Percentiles rank a stretch among this genome's conserved stretches.
phyloP scores from a whole-genome alignment of 352 stramenopile genomes.

The Lagenidium giganteum region DNA sequence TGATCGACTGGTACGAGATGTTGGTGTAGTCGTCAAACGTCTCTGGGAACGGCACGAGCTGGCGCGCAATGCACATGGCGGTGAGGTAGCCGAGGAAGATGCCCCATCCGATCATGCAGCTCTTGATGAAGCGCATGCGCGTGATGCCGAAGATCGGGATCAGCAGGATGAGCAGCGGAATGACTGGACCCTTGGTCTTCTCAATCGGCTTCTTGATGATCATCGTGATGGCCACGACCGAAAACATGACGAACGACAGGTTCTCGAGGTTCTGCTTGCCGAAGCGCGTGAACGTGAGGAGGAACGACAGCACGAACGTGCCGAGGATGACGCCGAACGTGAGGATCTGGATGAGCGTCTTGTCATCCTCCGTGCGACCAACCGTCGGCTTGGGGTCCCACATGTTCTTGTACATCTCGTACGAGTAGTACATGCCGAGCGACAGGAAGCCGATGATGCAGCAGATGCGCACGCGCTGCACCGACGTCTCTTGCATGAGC shows the following conservation, averaged over 20 bases:
- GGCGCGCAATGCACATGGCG: conserved; percentile 45
- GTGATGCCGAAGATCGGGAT: conserved; percentile 85
- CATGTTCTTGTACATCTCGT: conserved; percentile 37
- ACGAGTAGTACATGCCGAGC: conserved; percentile 49
- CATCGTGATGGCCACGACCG: conserved; percentile 52
- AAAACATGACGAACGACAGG: conserved; percentile 53
- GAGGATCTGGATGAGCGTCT: conserved; percentile 37
- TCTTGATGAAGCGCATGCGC: conserved; percentile 73
- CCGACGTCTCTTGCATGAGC: conserved; percentile 38
- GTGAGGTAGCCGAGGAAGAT: conserved; percentile 70
- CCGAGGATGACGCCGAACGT: conserved; percentile 65
- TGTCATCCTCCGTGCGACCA: conserved; percentile 32
- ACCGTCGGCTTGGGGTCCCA: conserved; percentile 25
- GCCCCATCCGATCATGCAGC: conserved; percentile 59
- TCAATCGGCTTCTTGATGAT: conserved; percentile 79
- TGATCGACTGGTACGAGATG: conserved; percentile 79
- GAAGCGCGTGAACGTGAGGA: conserved; percentile 43
- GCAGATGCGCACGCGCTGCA: conserved; percentile 53
- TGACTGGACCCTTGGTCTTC: conserved; percentile 55
- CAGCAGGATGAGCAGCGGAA: conserved; percentile 75
- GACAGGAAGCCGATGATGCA: conserved; percentile 53
- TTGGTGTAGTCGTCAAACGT: conserved; percentile 66
- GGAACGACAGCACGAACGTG: conserved; percentile 41
- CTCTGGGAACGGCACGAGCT: conserved; percentile 20
- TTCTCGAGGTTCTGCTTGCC: conserved; percentile 54